A percentile compares a stretch with the other conserved stretches of the same genome.
phyloP scores from a whole-genome alignment of 2,329 filamentous ascomycete genomes.

The Nigrospora osmanthi region DNA sequence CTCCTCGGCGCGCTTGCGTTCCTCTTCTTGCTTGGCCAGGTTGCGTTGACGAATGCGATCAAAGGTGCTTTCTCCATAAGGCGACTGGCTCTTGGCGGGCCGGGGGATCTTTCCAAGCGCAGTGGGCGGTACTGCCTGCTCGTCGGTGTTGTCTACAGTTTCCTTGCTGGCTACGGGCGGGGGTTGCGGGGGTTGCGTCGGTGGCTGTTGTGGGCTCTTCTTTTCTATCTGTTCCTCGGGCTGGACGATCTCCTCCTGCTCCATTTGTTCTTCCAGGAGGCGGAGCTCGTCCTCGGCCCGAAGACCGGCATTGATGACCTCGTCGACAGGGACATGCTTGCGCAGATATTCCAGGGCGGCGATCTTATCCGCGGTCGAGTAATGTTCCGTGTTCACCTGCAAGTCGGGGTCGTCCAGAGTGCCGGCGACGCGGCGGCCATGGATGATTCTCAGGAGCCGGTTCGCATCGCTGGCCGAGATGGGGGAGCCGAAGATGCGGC shows the following conservation, averaged over 20 bases:
- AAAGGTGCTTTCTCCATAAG: conserved; percentile 50
- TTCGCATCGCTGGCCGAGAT: conserved; percentile 40
- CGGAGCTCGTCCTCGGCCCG: conserved; percentile 56
- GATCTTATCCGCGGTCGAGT: conserved; percentile 29
- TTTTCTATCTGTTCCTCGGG: conserved; percentile 11
- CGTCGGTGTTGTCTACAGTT: conserved; percentile 1
- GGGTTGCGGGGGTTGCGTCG: no score
- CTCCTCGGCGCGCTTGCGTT: conserved; percentile 34
- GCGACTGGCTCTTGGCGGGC: conserved; percentile 29
- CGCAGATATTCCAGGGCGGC: conserved; percentile 49
- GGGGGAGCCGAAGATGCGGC: conserved; percentile 40
- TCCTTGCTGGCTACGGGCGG: conserved; percentile 4
- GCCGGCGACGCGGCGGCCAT: conserved; percentile 56
- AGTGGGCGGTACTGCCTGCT: neutral
- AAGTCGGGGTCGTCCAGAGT: conserved; percentile 53
- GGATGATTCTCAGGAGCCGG: conserved; percentile 47
- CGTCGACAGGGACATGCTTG: conserved; percentile 45
- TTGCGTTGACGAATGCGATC: conserved; percentile 50
- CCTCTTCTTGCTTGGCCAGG: conserved; percentile 38
- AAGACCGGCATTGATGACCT: conserved; percentile 51
- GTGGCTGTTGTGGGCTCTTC: conserved; percentile 2
- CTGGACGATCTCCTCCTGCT: conserved; percentile 9
- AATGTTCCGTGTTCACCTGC: conserved; percentile 37
- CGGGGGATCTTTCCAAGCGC: conserved; percentile 16
- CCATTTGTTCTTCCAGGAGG: conserved; percentile 33